Evolutionary conservation across 2,329 filamentous ascomycete genomes (phyloP), one percentile per base, ranked within the genome.

Genomic region (Helotiales sp.): DNA sequence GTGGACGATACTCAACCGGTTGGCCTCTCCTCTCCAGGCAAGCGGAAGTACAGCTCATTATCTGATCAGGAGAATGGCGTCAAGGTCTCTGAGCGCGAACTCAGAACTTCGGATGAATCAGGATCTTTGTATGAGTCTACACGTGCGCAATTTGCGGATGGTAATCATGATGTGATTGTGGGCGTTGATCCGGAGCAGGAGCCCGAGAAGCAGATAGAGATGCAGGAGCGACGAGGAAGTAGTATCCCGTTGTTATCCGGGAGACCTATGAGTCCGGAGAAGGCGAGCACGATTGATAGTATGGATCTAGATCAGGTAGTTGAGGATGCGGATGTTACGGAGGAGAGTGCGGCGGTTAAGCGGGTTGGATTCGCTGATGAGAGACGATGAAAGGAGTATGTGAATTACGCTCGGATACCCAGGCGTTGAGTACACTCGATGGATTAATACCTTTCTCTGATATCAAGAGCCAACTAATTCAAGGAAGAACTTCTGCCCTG

Each of bases 231-330:
- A 15, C n/a, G n/a, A n/a, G n/a, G n/a, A n/a, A 57, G 62, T 47
- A 59, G 60, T 8, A 64, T 66, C 57, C 52, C 58, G 13, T 63
- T 69, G 58, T 38, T 67, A 24, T 52, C 59, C 47, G 56, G 55
- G 27, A 36, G 55, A 24, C 34, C 57, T 25, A 38, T 42, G 38
- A 34, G 25, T 30, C 29, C 22, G 34, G 47, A 25, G 44, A 55
- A 42, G 50, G 57, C 27, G 22, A 46, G 27, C 6, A 62, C 60
- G n/a, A 57, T 66, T 38, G 67, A 67, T 40, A 63, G 42, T 30
- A 70, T 71, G 67, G 70, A 71, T 61, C 50, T 71, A n/a, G 66
- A 67, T 49, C 58, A 66, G 22, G 57, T 69, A 9, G 33, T 67
- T 24, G 61, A 65, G 31, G 69, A 69, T 61, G 57, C 61, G 2